Percentiles rank a stretch among this genome's conserved stretches.
Conservation (phyloP, 1,284 basidiomycete genomes). For the Microstroma glucosiphilum region DNA sequence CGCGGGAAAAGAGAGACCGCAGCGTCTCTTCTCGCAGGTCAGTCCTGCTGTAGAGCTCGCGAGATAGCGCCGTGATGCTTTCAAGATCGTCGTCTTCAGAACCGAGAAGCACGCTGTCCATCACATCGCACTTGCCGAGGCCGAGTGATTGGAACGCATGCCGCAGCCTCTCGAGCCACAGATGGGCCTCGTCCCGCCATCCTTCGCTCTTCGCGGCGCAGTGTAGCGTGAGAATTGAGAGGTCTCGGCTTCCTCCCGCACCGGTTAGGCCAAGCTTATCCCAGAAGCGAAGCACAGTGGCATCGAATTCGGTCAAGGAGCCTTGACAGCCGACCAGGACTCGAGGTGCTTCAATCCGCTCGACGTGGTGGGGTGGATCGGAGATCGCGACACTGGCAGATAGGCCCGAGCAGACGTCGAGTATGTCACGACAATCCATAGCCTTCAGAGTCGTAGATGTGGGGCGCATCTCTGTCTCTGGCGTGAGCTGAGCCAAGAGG, state of each 20-base stretch:
- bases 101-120: conserved; percentile 4
- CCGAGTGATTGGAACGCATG: conserved; percentile 24
- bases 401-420: neutral
- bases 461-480: neutral
- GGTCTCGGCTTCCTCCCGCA: conserved; percentile 30
- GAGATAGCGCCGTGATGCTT: neutral
- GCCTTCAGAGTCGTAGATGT: neutral
- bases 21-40: conserved; percentile 18
- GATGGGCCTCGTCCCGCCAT: conserved; percentile 25
- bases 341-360: conserved; percentile 28
- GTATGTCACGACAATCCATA: neutral
- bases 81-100: conserved; percentile 4
- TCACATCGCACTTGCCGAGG: conserved; percentile 23
- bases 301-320: conserved; percentile 23
- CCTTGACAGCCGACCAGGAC: conserved; percentile 35
- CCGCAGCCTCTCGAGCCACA: conserved; percentile 28
- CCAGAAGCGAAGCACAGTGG: conserved; percentile 37
- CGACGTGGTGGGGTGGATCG: conserved; percentile 1
- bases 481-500: neutral
- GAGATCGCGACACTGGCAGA: neutral
- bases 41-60: conserved; percentile 1
- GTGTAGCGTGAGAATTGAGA: conserved; percentile 31
- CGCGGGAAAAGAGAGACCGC: conserved; percentile 11
- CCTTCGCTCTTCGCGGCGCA: conserved; percentile 18
- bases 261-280: conserved; percentile 39